Percentiles rank a stretch among this genome's conserved stretches.
Conservation (phyloP, 2,329 filamentous ascomycete species). For the Penicillium sp. region DNA sequence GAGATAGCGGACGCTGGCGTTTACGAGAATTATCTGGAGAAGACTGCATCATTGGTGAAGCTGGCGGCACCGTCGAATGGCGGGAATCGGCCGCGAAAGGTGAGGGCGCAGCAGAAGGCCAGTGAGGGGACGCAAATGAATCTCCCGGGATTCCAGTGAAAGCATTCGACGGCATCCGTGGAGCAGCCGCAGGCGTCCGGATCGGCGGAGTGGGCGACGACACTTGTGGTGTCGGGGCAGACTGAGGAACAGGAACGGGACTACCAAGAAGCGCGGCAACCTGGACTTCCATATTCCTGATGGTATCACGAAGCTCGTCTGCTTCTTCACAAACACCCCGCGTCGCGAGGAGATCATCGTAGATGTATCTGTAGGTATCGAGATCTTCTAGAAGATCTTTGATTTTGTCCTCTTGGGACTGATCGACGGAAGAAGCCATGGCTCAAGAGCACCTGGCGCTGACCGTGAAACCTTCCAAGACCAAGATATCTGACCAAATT, state of each 20-base stretch:
- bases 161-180: background rate
- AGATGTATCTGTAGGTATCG: constrained; percentile 32
- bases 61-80: background rate
- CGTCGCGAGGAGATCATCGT: constrained; percentile 29
- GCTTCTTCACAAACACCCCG: constrained; percentile 27
- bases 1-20: constrained; percentile 18
- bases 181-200: background rate
- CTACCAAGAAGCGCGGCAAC: constrained; percentile 22
- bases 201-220: background rate
- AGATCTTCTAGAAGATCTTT: constrained; percentile 35
- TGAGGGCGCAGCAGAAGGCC: constrained; percentile 19
- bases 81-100: constrained; percentile 11
- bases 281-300: constrained; percentile 25
- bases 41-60: background rate
- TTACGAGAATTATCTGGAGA: constrained; percentile 14
- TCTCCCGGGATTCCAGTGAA: background rate
- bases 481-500: background rate
- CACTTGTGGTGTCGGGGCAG: background rate
- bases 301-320: constrained; percentile 27
- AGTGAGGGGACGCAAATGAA: constrained; percentile 9
- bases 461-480: background rate
- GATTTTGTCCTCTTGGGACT: constrained; percentile 26
- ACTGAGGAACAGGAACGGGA: background rate
- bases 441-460: background rate
- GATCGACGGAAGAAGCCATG: constrained; percentile 13